These are phyloP conservation scores for Stropharia rugosoannulata DNA, from an alignment of 768 basidiomycete species.

Conservation along the genomic window DNA sequence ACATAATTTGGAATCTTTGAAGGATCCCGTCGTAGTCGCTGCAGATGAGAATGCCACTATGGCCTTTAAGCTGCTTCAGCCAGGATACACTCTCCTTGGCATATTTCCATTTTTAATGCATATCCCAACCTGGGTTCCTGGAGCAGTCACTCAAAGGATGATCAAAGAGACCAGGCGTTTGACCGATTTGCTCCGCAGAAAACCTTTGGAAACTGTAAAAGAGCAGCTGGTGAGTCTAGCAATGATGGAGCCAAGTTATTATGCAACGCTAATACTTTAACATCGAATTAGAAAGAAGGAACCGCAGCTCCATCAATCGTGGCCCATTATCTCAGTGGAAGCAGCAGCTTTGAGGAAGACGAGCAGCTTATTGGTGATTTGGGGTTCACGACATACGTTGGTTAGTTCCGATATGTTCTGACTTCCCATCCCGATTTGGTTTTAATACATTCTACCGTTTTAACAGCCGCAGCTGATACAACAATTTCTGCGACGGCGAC, in stretches of 20 bases:
- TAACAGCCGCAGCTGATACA: conserved; percentile 13
- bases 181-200: conserved; percentile 1
- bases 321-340: conserved; percentile 9
- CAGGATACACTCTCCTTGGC: conserved; percentile 9
- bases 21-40: conserved; percentile 6
- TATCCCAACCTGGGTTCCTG: conserved; percentile 16
- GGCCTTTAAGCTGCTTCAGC: conserved; percentile 3
- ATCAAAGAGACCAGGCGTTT: background rate
- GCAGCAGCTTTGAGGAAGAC: conserved; percentile 3
- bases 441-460: background rate
- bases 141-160: conserved; percentile 3
- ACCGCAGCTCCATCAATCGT: conserved; percentile 11
- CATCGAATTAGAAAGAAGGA: conserved; percentile 6
- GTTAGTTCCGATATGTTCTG: background rate
- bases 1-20: conserved; percentile 7
- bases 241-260: background rate
- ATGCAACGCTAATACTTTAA: background rate
- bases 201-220: conserved; percentile 9
- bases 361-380: conserved; percentile 7
- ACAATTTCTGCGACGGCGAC: conserved; percentile 13
- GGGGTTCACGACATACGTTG: conserved; percentile 13
- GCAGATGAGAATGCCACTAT: conserved; percentile 7
- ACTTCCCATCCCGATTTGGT: background rate
- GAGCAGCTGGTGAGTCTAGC: conserved; percentile 1
- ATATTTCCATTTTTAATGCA: conserved; percentile 7